Conservation (phyloP, 164 flowering plant genomes). For the Umbilicus rupestris region DNA sequence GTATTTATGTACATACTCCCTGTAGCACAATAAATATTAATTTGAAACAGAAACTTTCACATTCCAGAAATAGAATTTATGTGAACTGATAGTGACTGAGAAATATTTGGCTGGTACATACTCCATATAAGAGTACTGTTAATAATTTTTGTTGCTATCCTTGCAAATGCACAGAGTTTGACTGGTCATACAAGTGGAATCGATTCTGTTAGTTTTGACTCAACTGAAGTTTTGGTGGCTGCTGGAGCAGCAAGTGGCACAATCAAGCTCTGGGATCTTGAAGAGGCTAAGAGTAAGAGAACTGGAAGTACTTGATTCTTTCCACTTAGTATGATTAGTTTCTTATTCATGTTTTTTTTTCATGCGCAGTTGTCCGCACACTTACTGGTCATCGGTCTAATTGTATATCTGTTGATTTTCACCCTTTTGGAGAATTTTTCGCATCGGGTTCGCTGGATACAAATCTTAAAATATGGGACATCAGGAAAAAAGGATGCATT, state of each 20-base stretch:
- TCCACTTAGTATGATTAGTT: not conserved
- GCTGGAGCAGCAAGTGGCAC: constrained; percentile 99
- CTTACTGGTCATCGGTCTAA: constrained; percentile 95
- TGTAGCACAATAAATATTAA: too few relatives aligned
- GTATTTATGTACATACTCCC: not conserved
- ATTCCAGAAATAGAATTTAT: not conserved
- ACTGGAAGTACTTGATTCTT: not conserved
- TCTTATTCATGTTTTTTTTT: constrained; percentile 4
- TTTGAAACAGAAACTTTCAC: not conserved
- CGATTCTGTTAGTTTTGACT: constrained; percentile 91
- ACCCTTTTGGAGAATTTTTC: constrained; percentile 99
- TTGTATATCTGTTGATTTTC: constrained; percentile 94
- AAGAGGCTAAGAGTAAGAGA: constrained; percentile 87
- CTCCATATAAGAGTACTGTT: not conserved
- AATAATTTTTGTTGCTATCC: not conserved
- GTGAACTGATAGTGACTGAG: not conserved
- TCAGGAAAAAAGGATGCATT: constrained; percentile 90
- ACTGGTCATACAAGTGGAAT: constrained; percentile 95
- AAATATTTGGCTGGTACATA: not conserved
- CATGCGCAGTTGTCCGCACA: constrained; percentile 75
- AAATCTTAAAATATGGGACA: constrained; percentile 98
- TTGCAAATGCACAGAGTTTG: constrained; percentile 54
- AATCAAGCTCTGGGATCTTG: constrained; percentile 94
- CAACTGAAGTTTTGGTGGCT: constrained; percentile 87
- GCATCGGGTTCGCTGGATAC: constrained; percentile 99